Conservation (phyloP, 2,329 filamentous ascomycete genomes). For the Pestalotiopsis sp. region DNA sequence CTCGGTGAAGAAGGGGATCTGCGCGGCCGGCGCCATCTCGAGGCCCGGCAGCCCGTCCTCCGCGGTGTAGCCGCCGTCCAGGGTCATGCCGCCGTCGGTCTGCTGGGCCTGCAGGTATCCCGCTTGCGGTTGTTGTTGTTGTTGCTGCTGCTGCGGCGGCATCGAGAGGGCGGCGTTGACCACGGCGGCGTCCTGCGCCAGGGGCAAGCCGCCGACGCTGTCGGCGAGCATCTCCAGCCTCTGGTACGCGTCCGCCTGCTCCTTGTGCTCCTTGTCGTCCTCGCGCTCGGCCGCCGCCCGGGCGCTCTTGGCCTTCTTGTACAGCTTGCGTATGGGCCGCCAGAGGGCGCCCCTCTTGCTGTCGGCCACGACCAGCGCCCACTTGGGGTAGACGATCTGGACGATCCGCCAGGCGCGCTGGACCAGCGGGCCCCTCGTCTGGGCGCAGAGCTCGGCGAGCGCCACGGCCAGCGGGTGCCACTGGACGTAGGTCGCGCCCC, state of each 20-base stretch:
- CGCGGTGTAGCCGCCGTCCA: not conserved
- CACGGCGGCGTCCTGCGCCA: not conserved
- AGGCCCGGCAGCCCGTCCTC: not conserved
- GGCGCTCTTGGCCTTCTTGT: constrained; percentile 49
- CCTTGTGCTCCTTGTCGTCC: constrained; percentile 1
- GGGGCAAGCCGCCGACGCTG: not conserved
- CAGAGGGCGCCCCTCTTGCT: constrained; percentile 52
- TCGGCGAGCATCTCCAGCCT: constrained; percentile 6
- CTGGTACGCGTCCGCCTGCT: not conserved
- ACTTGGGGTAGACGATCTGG: constrained; percentile 46
- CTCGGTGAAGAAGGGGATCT: not conserved
- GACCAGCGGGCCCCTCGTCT: constrained; percentile 46
- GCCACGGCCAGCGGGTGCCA: constrained; percentile 59
- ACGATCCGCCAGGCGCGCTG: constrained; percentile 53
- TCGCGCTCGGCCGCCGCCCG: constrained; percentile 31
- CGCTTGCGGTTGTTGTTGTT: not conserved
- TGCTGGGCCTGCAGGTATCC: not conserved
- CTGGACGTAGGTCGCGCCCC: constrained; percentile 52
- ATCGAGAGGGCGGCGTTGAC: no score
- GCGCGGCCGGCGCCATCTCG: not conserved
- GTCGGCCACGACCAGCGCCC: constrained; percentile 50
- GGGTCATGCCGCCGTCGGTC: not conserved
- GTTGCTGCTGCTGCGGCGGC: not conserved
- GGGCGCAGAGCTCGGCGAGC: constrained; percentile 53
- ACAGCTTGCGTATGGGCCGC: constrained; percentile 55